These are phyloP conservation scores for Hymenoscyphus repandus DNA, from an alignment of 2,329 filamentous ascomycete genomes.

Conservation along the genomic window DNA sequence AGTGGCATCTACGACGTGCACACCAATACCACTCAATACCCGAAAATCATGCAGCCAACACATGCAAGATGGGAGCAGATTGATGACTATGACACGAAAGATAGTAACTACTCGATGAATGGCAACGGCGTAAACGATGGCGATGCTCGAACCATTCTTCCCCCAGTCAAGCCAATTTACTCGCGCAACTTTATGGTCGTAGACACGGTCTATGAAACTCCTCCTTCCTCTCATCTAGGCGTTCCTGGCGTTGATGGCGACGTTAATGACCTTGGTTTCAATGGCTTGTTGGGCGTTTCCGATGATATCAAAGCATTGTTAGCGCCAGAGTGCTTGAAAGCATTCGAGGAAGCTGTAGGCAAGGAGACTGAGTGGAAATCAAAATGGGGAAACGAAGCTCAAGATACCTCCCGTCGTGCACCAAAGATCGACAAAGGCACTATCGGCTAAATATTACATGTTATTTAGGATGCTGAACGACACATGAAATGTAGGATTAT, in stretches of 20 bases:
- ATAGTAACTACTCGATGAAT: constrained; percentile 9
- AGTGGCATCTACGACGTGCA: constrained; percentile 87
- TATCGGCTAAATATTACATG: neutral
- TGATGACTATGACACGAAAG: constrained; percentile 32
- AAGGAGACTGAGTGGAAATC: constrained; percentile 68
- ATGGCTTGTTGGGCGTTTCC: constrained; percentile 58
- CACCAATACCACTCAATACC: constrained; percentile 87
- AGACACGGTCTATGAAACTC: constrained; percentile 55
- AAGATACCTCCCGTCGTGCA: constrained; percentile 45
- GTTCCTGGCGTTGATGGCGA: constrained; percentile 53
- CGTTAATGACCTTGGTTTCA: constrained; percentile 41
- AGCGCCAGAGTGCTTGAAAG: constrained; percentile 63
- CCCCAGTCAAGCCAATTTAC: constrained; percentile 49
- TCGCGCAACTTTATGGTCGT: constrained; percentile 58
- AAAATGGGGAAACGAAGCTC: constrained; percentile 66
- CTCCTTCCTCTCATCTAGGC: constrained; percentile 47
- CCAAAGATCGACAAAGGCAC: constrained; percentile 57
- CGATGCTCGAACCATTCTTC: constrained; percentile 39
- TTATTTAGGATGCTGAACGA: constrained; percentile 4
- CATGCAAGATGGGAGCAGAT: constrained; percentile 78
- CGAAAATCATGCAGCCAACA: constrained; percentile 82
- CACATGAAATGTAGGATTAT: neutral
- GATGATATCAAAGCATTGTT: constrained; percentile 62
- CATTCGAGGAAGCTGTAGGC: constrained; percentile 62
- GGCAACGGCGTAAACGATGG: constrained; percentile 11